Evolutionary conservation across 345 rosid species (phyloP).

Genomic region (Gossypium sturtianum): DNA sequence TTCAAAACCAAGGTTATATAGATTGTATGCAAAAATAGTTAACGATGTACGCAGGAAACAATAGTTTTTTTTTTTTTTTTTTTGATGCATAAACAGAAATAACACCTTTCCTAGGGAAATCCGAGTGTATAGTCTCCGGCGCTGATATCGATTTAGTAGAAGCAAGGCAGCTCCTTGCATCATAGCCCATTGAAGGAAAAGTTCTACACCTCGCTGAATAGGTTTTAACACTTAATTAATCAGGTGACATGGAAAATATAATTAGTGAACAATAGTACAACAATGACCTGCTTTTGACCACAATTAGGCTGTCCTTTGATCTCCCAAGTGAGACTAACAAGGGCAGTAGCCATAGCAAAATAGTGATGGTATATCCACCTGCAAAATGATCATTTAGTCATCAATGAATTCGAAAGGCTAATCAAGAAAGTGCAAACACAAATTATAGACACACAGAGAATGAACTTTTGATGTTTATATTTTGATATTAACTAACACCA

Average conservation of each 20-base stretch:
- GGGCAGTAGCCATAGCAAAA: conserved; percentile 91
- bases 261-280: conserved; percentile 15
- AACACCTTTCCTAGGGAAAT: conserved; percentile 94
- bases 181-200: conserved; percentile 99
- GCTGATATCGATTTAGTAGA: conserved; percentile 96
- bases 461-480: neutral
- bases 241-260: neutral
- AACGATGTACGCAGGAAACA: conserved; percentile 9
- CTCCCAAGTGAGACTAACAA: conserved; percentile 99
- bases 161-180: conserved; percentile 99
- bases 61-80: neutral
- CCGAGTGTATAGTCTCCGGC: conserved; percentile 97
- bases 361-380: conserved; percentile 99
- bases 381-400: conserved; percentile 22
- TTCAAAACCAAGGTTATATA: neutral
- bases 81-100: conserved; percentile 4
- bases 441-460: neutral
- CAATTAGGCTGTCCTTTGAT: conserved; percentile 97
- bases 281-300: conserved; percentile 78
- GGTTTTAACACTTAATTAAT: conserved; percentile 13
- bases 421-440: neutral
- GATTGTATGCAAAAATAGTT: conserved; percentile 1
- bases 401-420: neutral
- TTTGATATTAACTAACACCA: neutral
- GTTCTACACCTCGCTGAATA: conserved; percentile 93